phyloP scores from a whole-genome alignment of 192 early-diverging fungal species.

The Gigaspora rosea region DNA sequence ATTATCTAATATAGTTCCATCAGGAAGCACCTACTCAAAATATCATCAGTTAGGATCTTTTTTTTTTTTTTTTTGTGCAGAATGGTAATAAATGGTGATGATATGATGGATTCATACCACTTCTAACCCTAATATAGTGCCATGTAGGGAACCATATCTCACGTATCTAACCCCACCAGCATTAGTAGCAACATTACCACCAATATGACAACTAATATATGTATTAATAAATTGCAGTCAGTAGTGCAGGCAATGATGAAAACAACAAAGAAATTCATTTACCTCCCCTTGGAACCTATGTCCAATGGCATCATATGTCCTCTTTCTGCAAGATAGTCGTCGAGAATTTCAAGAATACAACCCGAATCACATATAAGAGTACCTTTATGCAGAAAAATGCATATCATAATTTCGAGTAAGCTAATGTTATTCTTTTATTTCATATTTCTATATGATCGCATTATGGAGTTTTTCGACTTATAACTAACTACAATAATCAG shows the following conservation, averaged over 20 bases:
- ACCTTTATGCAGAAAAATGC: conserved; percentile 54
- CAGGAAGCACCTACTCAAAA: conserved; percentile 66
- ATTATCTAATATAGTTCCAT: conserved; percentile 87
- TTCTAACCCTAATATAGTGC: conserved; percentile 95
- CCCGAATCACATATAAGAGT: conserved; percentile 92
- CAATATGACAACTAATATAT: conserved; percentile 86
- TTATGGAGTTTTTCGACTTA: no score
- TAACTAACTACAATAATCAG: no score
- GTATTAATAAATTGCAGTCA: not conserved
- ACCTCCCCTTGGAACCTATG: conserved; percentile 79
- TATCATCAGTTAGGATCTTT: not conserved
- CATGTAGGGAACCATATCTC: conserved; percentile 95
- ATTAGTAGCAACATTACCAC: conserved; percentile 99
- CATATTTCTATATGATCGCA: no score
- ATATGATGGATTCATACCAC: conserved; percentile 53
- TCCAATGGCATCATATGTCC: conserved; percentile 94
- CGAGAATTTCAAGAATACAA: conserved; percentile 87
- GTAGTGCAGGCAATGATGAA: not conserved
- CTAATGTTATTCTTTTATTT: no score
- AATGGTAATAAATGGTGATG: not conserved
- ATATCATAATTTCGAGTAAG: conserved; percentile 41
- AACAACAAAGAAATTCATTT: not conserved
- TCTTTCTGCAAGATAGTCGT: conserved; percentile 78
- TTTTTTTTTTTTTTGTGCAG: no score
- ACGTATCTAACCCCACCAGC: conserved; percentile 93